Evolutionary conservation across 441 rosid genomes (phyloP).

Genomic region (Populus tomentosa): DNA sequence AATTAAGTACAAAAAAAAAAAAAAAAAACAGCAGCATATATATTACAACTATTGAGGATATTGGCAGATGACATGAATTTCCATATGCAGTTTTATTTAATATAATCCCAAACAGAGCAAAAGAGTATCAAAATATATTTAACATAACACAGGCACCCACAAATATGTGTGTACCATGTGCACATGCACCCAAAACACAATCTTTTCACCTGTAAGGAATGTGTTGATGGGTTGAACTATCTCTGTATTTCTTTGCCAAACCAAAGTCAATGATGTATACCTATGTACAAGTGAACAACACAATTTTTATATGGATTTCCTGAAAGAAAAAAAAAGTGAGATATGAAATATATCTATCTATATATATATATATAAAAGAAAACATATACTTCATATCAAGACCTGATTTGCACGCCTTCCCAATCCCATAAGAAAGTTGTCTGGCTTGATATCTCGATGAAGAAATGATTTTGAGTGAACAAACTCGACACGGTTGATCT

Average conservation of each 20-base stretch:
- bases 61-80: background rate
- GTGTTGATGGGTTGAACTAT: conserved; percentile 86
- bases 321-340: background rate
- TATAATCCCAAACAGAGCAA: background rate
- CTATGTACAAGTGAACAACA: conserved; percentile 30
- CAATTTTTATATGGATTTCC: conserved; percentile 1
- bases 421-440: conserved; percentile 93
- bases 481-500: conserved; percentile 91
- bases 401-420: conserved; percentile 99
- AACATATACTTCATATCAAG: conserved; percentile 13
- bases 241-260: conserved; percentile 93
- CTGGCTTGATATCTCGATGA: conserved; percentile 96
- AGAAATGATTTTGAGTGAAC: conserved; percentile 90
- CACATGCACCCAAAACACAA: background rate
- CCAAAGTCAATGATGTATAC: conserved; percentile 94
- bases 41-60: background rate
- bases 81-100: background rate
- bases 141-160: background rate
- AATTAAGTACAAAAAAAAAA: background rate
- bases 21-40: background rate
- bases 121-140: too few species aligned
- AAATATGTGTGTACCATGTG: background rate
- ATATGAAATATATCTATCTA: background rate
- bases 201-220: conserved; percentile 76
- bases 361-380: background rate